phyloP scores from a whole-genome alignment of 108 stramenopile genomes.

The Aureococcus anophagefferens region DNA sequence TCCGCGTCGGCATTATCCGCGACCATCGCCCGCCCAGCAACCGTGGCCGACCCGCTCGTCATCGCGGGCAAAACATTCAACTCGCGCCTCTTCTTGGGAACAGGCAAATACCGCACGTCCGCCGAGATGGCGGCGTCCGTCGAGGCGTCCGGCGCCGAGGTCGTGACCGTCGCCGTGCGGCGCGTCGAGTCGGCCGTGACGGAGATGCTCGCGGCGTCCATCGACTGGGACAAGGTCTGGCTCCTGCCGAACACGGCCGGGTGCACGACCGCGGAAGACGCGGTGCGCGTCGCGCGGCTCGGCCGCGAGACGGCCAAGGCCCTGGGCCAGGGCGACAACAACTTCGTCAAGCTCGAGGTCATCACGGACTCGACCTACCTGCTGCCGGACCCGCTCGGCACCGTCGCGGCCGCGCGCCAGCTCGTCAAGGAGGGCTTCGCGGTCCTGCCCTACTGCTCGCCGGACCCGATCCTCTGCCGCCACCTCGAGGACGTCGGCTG shows the following conservation, averaged over 20 bases:
- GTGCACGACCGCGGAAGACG: not conserved
- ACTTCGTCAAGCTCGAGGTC: not conserved
- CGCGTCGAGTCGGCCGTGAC: not conserved
- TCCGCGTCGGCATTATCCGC: too few species aligned
- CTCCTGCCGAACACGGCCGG: not conserved
- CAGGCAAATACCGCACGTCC: not conserved
- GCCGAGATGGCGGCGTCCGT: not conserved
- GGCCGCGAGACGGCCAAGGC: not conserved
- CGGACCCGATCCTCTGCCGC: not conserved
- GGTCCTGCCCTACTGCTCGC: not conserved
- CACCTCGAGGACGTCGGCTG: not conserved
- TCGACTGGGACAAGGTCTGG: not conserved
- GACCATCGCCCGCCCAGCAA: not conserved
- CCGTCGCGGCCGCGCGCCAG: not conserved
- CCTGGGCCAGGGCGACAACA: not conserved
- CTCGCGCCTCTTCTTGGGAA: not conserved
- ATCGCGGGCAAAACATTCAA: not conserved
- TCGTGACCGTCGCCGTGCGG: conserved; percentile 1
- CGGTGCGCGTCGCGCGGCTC: not conserved
- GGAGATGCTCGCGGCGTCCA: not conserved
- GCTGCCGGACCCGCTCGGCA: not conserved
- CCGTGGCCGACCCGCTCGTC: not conserved
- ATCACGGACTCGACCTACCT: not conserved
- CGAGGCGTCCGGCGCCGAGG: not conserved
- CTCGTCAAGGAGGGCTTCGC: not conserved